Percentiles rank a stretch among this genome's conserved stretches.
phyloP scores from a whole-genome alignment of 2,329 filamentous ascomycete genomes.

The Cercospora brassicicola region DNA sequence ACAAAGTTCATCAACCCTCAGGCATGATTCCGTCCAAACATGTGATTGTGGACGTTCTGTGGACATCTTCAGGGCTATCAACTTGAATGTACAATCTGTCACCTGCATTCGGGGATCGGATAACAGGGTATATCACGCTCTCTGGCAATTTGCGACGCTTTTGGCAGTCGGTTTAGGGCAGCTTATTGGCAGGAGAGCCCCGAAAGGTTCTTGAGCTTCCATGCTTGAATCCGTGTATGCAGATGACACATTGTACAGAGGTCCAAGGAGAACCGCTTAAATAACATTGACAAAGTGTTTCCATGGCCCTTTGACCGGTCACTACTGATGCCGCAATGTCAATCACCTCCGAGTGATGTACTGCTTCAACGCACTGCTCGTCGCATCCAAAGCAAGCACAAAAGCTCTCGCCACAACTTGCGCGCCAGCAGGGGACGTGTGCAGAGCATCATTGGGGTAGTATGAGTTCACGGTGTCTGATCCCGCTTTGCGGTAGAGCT shows the following conservation, averaged over 20 bases:
- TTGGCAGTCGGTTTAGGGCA: too few relatives aligned
- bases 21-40: neutral
- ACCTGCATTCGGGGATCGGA: too few relatives aligned
- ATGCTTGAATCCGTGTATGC: too few relatives aligned
- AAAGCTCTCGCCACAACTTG: constrained; percentile 59
- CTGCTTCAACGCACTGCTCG: constrained; percentile 15
- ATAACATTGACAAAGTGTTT: neutral
- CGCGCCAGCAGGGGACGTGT: constrained; percentile 52
- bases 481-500: constrained; percentile 55
- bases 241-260: neutral
- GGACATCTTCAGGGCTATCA: neutral
- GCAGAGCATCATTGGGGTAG: constrained; percentile 30
- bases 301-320: neutral
- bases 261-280: neutral
- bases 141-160: too few relatives aligned
- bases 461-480: constrained; percentile 56
- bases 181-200: too few relatives aligned
- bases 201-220: too few relatives aligned
- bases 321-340: neutral
- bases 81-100: neutral
- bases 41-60: neutral
- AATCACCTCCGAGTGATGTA: constrained; percentile 12
- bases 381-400: constrained; percentile 37
- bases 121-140: too few relatives aligned
- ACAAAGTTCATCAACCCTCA: neutral